Evolutionary conservation across 139 green algal species (phyloP).

Genomic region (Auxenochlorella pyrenoidosa): DNA sequence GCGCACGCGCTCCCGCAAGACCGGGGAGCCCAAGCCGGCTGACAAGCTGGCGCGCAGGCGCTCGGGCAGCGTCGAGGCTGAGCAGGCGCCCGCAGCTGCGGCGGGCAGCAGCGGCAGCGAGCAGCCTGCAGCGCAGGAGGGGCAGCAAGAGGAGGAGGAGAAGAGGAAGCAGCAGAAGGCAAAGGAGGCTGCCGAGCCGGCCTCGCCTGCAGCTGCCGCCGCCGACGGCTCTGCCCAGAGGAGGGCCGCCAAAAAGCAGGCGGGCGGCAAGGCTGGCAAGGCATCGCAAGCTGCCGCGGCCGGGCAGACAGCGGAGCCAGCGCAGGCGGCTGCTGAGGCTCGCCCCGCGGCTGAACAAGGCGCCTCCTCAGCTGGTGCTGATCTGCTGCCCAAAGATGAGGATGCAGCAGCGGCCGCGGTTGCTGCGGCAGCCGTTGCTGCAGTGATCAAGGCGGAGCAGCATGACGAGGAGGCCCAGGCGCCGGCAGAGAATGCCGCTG

Average conservation of each 20-base stretch:
- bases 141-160: neutral
- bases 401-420: neutral
- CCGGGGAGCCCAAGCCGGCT: neutral
- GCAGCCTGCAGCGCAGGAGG: neutral
- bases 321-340: neutral
- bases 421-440: neutral
- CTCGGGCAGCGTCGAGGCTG: neutral
- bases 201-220: too few relatives aligned
- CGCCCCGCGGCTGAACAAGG: neutral
- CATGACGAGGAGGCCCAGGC: neutral
- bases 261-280: neutral
- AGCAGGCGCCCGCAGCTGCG: neutral
- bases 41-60: neutral
- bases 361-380: neutral
- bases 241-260: neutral
- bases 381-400: neutral
- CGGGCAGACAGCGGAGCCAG: neutral
- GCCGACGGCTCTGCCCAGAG: neutral
- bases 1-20: constrained; percentile 41
- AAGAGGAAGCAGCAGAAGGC: neutral
- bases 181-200: neutral
- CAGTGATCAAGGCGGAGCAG: constrained; percentile 4
- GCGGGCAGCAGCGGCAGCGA: neutral
- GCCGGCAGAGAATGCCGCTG: neutral
- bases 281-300: neutral